phyloP scores from a whole-genome alignment of 192 early-diverging fungal genomes.

The Backusella sp. region DNA sequence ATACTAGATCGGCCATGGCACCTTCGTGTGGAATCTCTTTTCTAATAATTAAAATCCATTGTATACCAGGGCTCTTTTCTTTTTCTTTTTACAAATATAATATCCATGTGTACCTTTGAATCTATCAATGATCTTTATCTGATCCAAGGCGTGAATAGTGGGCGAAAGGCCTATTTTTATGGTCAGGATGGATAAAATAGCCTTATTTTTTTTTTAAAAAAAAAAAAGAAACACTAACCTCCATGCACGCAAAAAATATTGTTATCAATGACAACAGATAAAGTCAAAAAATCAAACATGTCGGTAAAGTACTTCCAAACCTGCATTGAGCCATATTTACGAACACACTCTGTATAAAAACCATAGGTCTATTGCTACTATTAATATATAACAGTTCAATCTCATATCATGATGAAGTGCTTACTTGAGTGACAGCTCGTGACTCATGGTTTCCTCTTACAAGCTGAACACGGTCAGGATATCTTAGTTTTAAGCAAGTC shows the following conservation, averaged over 20 bases:
- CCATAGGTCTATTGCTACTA: constrained; percentile 71
- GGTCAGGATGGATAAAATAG: no score
- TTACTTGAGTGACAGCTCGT: constrained; percentile 84
- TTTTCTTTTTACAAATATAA: background rate
- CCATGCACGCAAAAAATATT: constrained; percentile 95
- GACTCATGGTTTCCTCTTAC: constrained; percentile 96
- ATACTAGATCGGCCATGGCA: constrained; percentile 93
- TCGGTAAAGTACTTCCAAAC: constrained; percentile 96
- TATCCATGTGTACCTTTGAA: constrained; percentile 60
- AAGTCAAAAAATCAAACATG: constrained; percentile 89
- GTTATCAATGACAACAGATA: constrained; percentile 87
- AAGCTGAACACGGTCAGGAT: constrained; percentile 85
- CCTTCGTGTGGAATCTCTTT: constrained; percentile 93
- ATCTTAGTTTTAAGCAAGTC: constrained; percentile 84
- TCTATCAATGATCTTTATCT: constrained; percentile 82
- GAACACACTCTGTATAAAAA: constrained; percentile 90
- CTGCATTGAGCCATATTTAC: constrained; percentile 78
- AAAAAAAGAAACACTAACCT: constrained; percentile 45
- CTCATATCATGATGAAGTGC: background rate
- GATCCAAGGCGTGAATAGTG: constrained; percentile 81
- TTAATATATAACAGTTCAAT: background rate
- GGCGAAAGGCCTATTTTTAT: constrained; percentile 64
- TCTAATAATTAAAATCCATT: constrained; percentile 7
- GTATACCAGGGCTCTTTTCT: background rate
- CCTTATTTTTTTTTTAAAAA: no score